Percentiles rank a stretch among this genome's conserved stretches.
Conservation (phyloP, 2,329 filamentous ascomycete species). For the Cordyceps tenuipes region DNA sequence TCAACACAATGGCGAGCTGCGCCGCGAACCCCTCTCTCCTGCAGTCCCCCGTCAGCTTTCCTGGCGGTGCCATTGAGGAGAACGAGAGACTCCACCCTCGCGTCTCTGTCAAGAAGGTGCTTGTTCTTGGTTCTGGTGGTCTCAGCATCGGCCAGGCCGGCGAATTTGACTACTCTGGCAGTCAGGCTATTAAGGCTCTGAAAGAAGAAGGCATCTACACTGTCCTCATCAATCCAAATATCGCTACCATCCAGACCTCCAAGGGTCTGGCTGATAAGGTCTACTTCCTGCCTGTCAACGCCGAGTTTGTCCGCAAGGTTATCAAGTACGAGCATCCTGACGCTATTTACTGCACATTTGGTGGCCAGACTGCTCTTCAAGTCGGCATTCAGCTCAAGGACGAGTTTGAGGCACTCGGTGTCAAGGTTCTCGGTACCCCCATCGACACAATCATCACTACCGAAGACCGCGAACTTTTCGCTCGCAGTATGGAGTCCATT, state of each 20-base stretch:
- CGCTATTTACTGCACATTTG: constrained; percentile 95
- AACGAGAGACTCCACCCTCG: constrained; percentile 69
- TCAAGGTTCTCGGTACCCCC: constrained; percentile 89
- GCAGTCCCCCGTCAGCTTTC: constrained; percentile 70
- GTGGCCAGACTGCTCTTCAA: constrained; percentile 92
- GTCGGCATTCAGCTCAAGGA: constrained; percentile 97
- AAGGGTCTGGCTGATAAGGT: constrained; percentile 98
- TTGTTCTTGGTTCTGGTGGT: constrained; percentile 89
- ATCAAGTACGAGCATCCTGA: constrained; percentile 92
- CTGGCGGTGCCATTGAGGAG: constrained; percentile 72
- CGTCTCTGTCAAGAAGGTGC: constrained; percentile 85
- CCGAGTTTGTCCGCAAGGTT: constrained; percentile 95
- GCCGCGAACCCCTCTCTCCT: constrained; percentile 60
- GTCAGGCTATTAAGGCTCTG: constrained; percentile 94
- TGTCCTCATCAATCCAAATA: constrained; percentile 97
- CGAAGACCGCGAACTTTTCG: constrained; percentile 94
- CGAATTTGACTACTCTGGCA: constrained; percentile 98
- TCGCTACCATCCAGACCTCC: constrained; percentile 96
- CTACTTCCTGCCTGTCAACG: constrained; percentile 94
- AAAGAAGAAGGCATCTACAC: constrained; percentile 99
- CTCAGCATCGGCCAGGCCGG: constrained; percentile 96
- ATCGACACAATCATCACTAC: constrained; percentile 98
- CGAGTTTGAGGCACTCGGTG: constrained; percentile 86
- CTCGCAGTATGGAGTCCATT: constrained; percentile 96
- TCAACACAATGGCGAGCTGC: constrained; percentile 70